Evolutionary conservation across 768 basidiomycete species (phyloP).

Genomic region (Lentinula sp.): DNA sequence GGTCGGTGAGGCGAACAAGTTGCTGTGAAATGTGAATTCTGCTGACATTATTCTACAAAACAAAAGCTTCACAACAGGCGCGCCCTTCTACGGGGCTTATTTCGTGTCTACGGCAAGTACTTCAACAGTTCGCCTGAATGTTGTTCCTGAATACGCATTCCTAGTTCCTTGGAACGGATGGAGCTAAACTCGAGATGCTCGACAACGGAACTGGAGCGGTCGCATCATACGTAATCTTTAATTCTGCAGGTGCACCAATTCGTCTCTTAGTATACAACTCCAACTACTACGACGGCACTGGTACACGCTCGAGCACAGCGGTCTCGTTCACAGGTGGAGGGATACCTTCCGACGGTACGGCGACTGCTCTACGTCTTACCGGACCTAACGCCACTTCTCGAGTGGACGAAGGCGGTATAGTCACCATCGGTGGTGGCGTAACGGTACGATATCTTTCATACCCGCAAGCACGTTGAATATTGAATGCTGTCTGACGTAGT

Average conservation of each 20-base stretch:
- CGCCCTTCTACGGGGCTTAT: constrained; percentile 30
- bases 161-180: constrained; percentile 26
- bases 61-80: constrained; percentile 18
- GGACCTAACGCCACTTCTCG: constrained; percentile 25
- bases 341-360: constrained; percentile 9
- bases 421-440: constrained; percentile 27
- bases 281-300: constrained; percentile 25
- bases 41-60: background rate
- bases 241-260: constrained; percentile 14
- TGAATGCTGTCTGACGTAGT: constrained; percentile 11
- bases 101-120: constrained; percentile 22
- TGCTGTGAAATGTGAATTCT: background rate
- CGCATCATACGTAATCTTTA: constrained; percentile 25
- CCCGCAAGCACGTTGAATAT: background rate
- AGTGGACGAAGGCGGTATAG: constrained; percentile 22
- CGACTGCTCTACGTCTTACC: constrained; percentile 23
- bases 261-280: constrained; percentile 29
- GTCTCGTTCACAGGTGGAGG: constrained; percentile 23
- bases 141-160: background rate
- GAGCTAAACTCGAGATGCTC: constrained; percentile 24
- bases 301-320: constrained; percentile 21
- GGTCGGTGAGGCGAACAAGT: constrained; percentile 12
- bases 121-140: background rate
- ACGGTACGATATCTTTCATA: constrained; percentile 4
- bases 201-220: constrained; percentile 24